A percentile compares a stretch with the other conserved stretches of the same genome.
Evolutionary conservation across 352 stramenopile species (phyloP).

Genomic region (Globisporangium echinulatum): DNA sequence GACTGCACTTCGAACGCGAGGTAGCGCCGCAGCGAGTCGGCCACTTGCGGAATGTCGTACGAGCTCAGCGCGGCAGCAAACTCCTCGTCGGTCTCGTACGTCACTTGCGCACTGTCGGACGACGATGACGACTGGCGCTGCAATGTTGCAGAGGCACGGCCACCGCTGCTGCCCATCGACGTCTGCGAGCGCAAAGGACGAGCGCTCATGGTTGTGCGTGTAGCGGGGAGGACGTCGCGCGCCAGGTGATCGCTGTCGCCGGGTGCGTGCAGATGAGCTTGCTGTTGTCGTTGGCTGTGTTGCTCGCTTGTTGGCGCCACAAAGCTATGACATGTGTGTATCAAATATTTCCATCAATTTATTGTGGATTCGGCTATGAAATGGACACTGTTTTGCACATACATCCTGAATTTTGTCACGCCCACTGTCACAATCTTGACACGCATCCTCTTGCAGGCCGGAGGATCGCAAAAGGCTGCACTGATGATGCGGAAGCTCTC

Average conservation of each 20-base stretch:
- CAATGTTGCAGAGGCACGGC: slow-evolving; percentile 1
- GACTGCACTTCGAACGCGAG: slow-evolving; percentile 66
- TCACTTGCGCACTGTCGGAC: slow-evolving; percentile 14
- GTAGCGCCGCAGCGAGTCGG: slow-evolving; percentile 61
- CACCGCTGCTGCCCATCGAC: slow-evolving; percentile 1
- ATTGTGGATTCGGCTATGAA: neutral
- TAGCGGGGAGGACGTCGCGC: neutral
- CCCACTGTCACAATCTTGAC: neutral
- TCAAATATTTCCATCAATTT: too few relatives aligned
- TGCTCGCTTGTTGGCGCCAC: too few relatives aligned
- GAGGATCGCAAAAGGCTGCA: neutral
- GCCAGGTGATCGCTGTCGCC: neutral
- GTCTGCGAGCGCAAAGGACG: slow-evolving; percentile 10
- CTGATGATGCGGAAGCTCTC: neutral
- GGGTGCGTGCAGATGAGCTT: neutral
- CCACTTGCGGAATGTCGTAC: slow-evolving; percentile 57
- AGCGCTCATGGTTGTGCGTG: slow-evolving; percentile 1
- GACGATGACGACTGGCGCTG: slow-evolving; percentile 16
- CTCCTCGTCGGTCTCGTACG: slow-evolving; percentile 65
- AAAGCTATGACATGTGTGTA: too few relatives aligned
- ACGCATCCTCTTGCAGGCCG: neutral
- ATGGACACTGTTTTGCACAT: neutral
- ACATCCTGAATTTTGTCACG: neutral
- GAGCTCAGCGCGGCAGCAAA: slow-evolving; percentile 55
- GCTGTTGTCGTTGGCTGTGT: neutral